phyloP scores from a whole-genome alignment of 495 filamentous ascomycete genomes.

The Clohesyomyces aquaticus region DNA sequence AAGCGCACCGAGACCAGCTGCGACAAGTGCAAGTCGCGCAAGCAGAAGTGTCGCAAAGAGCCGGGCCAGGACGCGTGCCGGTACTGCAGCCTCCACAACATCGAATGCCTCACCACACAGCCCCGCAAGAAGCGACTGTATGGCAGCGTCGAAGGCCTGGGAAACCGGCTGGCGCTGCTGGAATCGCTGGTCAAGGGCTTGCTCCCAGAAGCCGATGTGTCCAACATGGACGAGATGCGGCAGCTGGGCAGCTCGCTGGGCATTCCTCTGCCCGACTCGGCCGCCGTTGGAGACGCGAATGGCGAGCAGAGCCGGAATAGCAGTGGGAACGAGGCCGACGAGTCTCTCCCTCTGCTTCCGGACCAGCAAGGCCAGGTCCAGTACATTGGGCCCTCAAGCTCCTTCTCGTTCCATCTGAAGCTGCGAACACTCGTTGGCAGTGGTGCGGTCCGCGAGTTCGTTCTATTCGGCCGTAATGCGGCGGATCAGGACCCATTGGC shows the following conservation, averaged over 20 bases:
- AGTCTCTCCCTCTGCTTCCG: constrained; percentile 40
- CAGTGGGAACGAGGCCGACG: constrained; percentile 21
- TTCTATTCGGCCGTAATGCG: constrained; percentile 42
- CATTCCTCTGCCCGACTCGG: constrained; percentile 44
- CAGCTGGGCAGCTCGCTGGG: constrained; percentile 43
- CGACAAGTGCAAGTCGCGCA: constrained; percentile 46
- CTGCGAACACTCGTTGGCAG: constrained; percentile 43
- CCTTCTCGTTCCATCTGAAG: constrained; percentile 44
- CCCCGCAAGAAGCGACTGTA: constrained; percentile 56
- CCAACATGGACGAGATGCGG: constrained; percentile 47
- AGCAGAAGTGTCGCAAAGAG: constrained; percentile 51
- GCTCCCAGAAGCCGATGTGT: constrained; percentile 52
- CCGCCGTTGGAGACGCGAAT: background rate
- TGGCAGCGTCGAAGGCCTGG: constrained; percentile 56
- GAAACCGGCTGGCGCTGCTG: constrained; percentile 51
- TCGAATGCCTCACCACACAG: constrained; percentile 52
- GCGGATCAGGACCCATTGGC: constrained; percentile 29
- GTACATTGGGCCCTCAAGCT: constrained; percentile 50
- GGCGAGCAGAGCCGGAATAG: constrained; percentile 7
- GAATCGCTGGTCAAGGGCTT: constrained; percentile 53
- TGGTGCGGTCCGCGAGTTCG: constrained; percentile 27
- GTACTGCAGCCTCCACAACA: constrained; percentile 49
- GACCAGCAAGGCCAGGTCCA: constrained; percentile 48
- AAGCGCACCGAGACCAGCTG: constrained; percentile 46
- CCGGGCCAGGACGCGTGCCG: constrained; percentile 47